A percentile compares a stretch with the other conserved stretches of the same genome.
These are phyloP conservation scores for Calcarisporium arbuscula DNA, from an alignment of 2,329 filamentous ascomycete genomes.

Conservation along the genomic window DNA sequence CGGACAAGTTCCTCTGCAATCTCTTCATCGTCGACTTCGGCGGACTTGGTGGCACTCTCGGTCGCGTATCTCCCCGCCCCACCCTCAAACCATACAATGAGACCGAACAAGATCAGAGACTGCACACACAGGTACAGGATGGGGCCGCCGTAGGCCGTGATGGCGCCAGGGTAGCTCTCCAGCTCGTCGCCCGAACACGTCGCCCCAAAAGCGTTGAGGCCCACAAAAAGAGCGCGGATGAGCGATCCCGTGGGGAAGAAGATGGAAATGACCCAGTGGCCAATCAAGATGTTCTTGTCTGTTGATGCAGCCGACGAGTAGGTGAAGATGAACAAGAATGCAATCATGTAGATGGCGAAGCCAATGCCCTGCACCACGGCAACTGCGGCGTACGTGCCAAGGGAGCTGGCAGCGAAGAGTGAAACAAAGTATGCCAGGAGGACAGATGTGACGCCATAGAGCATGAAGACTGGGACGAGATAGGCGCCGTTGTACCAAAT, in stretches of 20 bases:
- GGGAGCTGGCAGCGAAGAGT: conserved; percentile 55
- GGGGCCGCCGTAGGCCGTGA: conserved; percentile 67
- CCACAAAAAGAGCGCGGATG: conserved; percentile 63
- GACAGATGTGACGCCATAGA: conserved; percentile 71
- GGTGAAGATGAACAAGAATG: conserved; percentile 62
- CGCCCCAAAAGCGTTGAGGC: conserved; percentile 72
- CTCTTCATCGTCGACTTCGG: conserved; percentile 18
- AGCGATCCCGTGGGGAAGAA: conserved; percentile 44
- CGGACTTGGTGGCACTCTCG: conserved; percentile 11
- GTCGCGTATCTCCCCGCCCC: conserved; percentile 31
- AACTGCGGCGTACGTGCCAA: conserved; percentile 19
- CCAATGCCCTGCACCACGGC: conserved; percentile 13
- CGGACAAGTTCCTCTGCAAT: conserved; percentile 18
- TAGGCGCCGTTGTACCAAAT: conserved; percentile 57
- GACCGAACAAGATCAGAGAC: conserved; percentile 56
- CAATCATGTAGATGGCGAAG: conserved; percentile 23
- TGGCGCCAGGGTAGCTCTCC: conserved; percentile 53
- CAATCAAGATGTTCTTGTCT: conserved; percentile 59
- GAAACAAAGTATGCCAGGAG: conserved; percentile 62
- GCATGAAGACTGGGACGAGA: conserved; percentile 66
- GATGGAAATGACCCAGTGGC: conserved; percentile 64
- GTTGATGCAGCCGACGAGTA: conserved; percentile 64
- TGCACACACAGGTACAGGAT: conserved; percentile 75
- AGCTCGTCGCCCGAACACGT: conserved; percentile 57
- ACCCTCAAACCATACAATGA: conserved; percentile 72